Conservation (phyloP, 75 land plant genomes). For the Pinus tabuliformis region DNA sequence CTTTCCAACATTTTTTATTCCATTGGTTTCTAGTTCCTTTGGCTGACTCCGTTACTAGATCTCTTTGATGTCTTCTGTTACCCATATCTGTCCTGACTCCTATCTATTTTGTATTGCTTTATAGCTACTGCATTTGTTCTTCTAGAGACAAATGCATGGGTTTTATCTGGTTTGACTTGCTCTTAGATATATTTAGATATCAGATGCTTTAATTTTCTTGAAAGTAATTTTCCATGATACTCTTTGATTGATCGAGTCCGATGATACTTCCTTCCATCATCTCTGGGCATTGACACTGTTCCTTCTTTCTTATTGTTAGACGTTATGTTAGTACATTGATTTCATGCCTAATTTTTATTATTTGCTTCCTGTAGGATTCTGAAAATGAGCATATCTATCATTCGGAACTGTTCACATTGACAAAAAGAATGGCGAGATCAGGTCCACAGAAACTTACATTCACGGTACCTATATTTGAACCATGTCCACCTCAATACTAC, state of each 20-base stretch:
- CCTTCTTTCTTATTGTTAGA: background rate
- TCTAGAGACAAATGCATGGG: too few relatives aligned
- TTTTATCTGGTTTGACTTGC: too few relatives aligned
- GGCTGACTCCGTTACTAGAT: background rate
- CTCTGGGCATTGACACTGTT: background rate
- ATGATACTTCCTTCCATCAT: background rate
- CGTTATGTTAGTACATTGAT: background rate
- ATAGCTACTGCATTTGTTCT: too few relatives aligned
- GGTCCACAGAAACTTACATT: constrained; percentile 84
- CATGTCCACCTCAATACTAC: constrained; percentile 92
- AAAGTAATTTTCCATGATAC: too few relatives aligned
- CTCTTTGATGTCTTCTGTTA: background rate
- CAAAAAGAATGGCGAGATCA: constrained; percentile 75
- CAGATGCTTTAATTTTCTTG: background rate
- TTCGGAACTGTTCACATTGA: constrained; percentile 82
- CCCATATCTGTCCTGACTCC: background rate
- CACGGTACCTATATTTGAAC: constrained; percentile 97
- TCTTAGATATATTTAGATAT: background rate
- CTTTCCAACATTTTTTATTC: background rate
- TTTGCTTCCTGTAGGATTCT: constrained; percentile 66
- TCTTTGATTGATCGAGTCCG: background rate
- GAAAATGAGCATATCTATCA: constrained; percentile 97
- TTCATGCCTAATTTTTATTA: background rate
- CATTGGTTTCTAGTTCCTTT: background rate
- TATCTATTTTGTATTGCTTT: background rate